Conservation (phyloP, 345 rosid genomes). For the Sisymbrium altissimum region DNA sequence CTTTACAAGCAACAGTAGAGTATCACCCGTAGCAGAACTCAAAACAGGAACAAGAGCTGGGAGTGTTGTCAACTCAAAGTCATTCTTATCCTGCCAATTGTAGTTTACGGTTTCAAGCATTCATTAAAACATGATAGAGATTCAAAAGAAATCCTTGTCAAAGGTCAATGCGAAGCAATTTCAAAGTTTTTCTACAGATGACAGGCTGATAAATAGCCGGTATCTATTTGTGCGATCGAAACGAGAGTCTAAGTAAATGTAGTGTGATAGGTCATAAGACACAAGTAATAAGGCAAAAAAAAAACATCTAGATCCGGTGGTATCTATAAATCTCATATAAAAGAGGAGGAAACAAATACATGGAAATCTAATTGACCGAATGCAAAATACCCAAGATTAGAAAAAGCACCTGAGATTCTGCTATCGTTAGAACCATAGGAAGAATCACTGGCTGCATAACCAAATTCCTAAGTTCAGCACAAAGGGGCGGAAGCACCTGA, state of each 20-base stretch:
- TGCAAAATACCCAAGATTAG: not conserved
- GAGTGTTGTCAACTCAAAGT: conserved; percentile 80
- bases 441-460: conserved; percentile 96
- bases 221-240: conserved; percentile 3
- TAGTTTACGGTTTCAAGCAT: conserved; percentile 6
- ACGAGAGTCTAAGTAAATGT: not conserved
- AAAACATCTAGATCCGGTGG: not conserved
- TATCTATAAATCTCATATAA: not conserved
- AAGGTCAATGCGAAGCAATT: not conserved
- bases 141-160: not conserved
- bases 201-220: not conserved
- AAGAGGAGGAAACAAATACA: conserved; percentile 16
- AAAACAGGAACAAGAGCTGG: conserved; percentile 95
- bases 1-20: conserved; percentile 79
- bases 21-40: conserved; percentile 86
- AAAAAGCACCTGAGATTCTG: conserved; percentile 84
- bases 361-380: not conserved
- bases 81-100: conserved; percentile 69
- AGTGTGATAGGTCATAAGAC: not conserved
- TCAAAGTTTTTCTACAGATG: conserved; percentile 4
- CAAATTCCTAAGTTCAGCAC: conserved; percentile 95
- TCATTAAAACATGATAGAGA: conserved; percentile 5
- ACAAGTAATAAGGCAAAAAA: not conserved
- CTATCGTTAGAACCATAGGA: conserved; percentile 95
- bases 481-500: conserved; percentile 96